These are phyloP conservation scores for Larix kaempferi DNA, from an alignment of 75 land plant species.

Conservation along the genomic window DNA sequence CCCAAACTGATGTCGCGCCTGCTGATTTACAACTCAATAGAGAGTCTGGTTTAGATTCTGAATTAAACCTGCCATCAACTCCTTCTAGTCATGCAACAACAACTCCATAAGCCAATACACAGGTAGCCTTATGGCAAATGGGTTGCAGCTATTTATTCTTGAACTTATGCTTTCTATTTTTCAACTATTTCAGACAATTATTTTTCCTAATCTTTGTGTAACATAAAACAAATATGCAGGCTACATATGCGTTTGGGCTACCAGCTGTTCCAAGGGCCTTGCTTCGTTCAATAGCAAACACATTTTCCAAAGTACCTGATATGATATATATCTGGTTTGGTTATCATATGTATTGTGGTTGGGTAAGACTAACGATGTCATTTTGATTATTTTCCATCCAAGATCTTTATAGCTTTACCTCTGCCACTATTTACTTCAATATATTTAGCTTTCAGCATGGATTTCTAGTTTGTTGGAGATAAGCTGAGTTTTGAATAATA, in stretches of 20 bases:
- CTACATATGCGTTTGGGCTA: slow-evolving; percentile 82
- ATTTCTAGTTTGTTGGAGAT: too few relatives aligned
- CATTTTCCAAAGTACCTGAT: too few relatives aligned
- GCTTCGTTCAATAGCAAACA: slow-evolving; percentile 30
- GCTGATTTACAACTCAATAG: slow-evolving; percentile 91
- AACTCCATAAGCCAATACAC: slow-evolving; percentile 44
- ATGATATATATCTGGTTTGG: too few relatives aligned
- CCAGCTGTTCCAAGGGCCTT: slow-evolving; percentile 90
- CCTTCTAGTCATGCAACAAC: slow-evolving; percentile 65
- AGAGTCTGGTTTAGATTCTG: slow-evolving; percentile 76
- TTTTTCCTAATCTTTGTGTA: neutral
- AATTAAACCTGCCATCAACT: slow-evolving; percentile 84
- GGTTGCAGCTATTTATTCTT: neutral
- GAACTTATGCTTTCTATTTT: neutral
- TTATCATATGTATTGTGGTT: too few relatives aligned
- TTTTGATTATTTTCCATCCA: too few relatives aligned
- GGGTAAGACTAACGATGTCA: too few relatives aligned
- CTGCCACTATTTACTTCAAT: too few relatives aligned
- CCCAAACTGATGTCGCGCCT: slow-evolving; percentile 68
- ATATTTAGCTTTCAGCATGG: too few relatives aligned
- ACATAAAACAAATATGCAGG: slow-evolving; percentile 29
- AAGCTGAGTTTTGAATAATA: too few relatives aligned
- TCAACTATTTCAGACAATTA: neutral
- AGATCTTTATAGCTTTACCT: too few relatives aligned
- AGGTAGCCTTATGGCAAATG: slow-evolving; percentile 22